Evolutionary conservation across 148 eudicot species (phyloP), one percentile per base, ranked within the genome.

Genomic region (Hydrangea macrophylla): DNA sequence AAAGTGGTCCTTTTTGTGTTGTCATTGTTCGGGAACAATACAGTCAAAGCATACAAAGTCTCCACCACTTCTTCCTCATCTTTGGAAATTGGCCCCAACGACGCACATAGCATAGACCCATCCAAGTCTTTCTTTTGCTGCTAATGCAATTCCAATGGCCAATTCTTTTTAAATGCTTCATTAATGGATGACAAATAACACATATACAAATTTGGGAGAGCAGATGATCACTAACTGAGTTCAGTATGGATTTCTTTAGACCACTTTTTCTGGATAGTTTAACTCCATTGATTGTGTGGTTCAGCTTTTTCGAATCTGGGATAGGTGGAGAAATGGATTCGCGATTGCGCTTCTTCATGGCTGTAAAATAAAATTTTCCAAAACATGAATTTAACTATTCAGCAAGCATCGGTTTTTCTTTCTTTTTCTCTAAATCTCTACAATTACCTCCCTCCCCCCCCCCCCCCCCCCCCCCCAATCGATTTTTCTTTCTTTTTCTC

Each of bases 41-140:
- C 84, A 31, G 92, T 85, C 76, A 91, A 80, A 55, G 95, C 86
- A 58, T 68, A 80, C 62, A 91, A 75, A 68, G 95, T 78, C 75
- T 91, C 90, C 2, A 81, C 95, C 70, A 84, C 97, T 83, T 91
- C 97, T 79, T 85, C 84, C 69, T 88, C 97, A 40, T 88, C 95
- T 80, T 84, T 88, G 27, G 92, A 77, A 60, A 88, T 72, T 23
- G 61, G 61, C 64, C 63, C 78, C 13, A 68, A 50, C 56, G 31
- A 42, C 55, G 48, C 54, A 36, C 17, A 40, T 54, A 36, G 67
- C 25, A 40, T 12, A 25, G 66, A 68, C 20, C 50, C 62, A 22
- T 70, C 68, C 2, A 64, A 28, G 55, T 44, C 58, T 51, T 60
- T 75, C 26, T 62, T 54, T 63, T 72, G 75, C 81, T 73, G 83